Evolutionary conservation across 176 grass and related monocot genomes (phyloP).

Genomic region (Zea luxurians): DNA sequence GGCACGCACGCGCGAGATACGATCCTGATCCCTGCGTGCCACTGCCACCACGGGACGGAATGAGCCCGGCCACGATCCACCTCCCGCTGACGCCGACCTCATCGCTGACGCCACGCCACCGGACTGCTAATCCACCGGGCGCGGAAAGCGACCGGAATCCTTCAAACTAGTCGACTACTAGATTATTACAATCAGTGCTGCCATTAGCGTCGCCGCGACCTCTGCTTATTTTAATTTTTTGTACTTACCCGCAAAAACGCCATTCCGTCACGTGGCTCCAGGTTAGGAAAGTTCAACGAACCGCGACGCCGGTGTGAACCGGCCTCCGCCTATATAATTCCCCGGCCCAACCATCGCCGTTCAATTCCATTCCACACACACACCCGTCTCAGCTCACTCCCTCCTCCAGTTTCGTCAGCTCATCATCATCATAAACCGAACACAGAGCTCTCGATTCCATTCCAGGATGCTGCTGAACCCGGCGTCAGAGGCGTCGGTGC

Average conservation of each 20-base stretch:
- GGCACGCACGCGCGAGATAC: no score
- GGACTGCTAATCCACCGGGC: not conserved
- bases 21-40: no score
- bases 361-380: conserved; percentile 6
- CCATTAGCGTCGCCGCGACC: not conserved
- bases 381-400: not conserved
- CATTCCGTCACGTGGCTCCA: conserved; percentile 55
- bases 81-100: no score
- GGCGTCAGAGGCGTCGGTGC: conserved; percentile 43
- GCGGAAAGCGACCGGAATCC: no score
- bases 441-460: not conserved
- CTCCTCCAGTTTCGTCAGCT: conserved; percentile 9
- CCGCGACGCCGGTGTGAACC: not conserved
- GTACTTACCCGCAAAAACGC: not conserved
- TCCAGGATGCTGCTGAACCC: conserved; percentile 38
- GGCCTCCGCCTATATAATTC: conserved; percentile 40
- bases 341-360: conserved; percentile 8
- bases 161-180: not conserved
- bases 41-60: no score
- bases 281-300: conserved; percentile 69
- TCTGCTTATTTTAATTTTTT: not conserved
- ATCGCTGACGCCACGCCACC: no score
- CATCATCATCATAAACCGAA: not conserved
- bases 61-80: no score
- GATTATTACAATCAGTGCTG: not conserved